Evolutionary conservation across 1,284 basidiomycete genomes (phyloP), one percentile per base, ranked within the genome.

Genomic region (Cryptococcus hybrid): DNA sequence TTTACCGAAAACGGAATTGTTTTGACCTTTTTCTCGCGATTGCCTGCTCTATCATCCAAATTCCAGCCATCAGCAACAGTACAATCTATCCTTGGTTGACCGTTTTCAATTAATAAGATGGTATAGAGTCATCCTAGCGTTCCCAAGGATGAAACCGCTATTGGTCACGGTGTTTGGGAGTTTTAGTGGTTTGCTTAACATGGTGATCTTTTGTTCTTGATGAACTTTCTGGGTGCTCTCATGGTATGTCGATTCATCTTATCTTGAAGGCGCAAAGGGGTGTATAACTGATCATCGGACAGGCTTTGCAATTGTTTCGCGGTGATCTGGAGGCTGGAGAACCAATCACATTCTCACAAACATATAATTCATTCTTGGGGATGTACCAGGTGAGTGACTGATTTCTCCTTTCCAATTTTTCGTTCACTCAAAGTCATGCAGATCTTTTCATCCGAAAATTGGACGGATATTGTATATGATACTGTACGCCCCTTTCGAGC

Each of bases 371-470:
- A 0, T 98, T 95, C 75, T 78, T 98, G 18, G 92, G 85, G 6
- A 84, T 95, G 71, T 99, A 96, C 73, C 83, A 84, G 75, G 79
- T 80, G 75, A 60, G 5, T 30, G 30, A 30, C 30, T 30, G 30
- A 30, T 30, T 30, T 4, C 30, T 30, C 30, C 3, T 1, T 45
- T n/a, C 45, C 12, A 7, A 42, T 5, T 18, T 18, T 24, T 13
- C n/a, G 12, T 37, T 24, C 34, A 40, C 57, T 59, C 50, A 60
- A 34, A 7, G 6, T 48, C 7, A 15, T 38, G n/a, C 86, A 95
- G 77, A 82, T 98, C 5, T 92, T 94, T 79, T 92, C 93, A 0
- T 92, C 92, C 0, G 95, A 99, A 76, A 90, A 98, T 74, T 99
- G 95, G 95, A 90, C 89, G 2, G 81, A 83, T 54, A 82, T 93